These are phyloP conservation scores for Babesia sp. DNA, from an alignment of 169 alveolate genomes.

Conservation along the genomic window DNA sequence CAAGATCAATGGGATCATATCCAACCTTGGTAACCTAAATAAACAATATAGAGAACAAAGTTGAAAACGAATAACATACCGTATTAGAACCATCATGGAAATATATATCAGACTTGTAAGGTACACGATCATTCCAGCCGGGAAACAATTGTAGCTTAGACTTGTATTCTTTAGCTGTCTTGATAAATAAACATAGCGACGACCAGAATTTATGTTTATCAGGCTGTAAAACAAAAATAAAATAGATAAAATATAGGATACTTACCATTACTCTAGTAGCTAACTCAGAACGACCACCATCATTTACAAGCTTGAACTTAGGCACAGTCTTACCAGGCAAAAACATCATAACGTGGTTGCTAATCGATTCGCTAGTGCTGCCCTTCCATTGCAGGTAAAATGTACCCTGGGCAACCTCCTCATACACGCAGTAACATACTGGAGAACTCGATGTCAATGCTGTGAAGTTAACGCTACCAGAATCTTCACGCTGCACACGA, in stretches of 20 bases:
- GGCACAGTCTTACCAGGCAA: conserved; percentile 65
- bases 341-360: conserved; percentile 47
- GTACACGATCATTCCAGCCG: conserved; percentile 47
- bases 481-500: background rate
- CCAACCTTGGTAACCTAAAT: conserved; percentile 65
- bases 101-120: conserved; percentile 65
- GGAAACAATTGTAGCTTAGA: conserved; percentile 56
- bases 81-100: conserved; percentile 51
- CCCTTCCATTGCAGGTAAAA: conserved; percentile 67
- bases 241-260: background rate
- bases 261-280: conserved; percentile 57
- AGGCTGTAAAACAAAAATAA: conserved; percentile 24
- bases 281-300: conserved; percentile 60
- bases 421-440: conserved; percentile 65
- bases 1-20: conserved; percentile 33
- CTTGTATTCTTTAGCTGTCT: conserved; percentile 67
- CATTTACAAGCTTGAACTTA: conserved; percentile 56
- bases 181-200: conserved; percentile 55
- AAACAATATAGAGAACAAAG: background rate
- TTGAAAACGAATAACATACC: conserved; percentile 11
- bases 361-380: conserved; percentile 41
- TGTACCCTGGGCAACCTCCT: conserved; percentile 64
- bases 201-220: conserved; percentile 63
- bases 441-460: conserved; percentile 37
- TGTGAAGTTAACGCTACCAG: background rate